Evolutionary conservation across 1,284 basidiomycete genomes (phyloP).

Genomic region (Trichosporon ovoides): DNA sequence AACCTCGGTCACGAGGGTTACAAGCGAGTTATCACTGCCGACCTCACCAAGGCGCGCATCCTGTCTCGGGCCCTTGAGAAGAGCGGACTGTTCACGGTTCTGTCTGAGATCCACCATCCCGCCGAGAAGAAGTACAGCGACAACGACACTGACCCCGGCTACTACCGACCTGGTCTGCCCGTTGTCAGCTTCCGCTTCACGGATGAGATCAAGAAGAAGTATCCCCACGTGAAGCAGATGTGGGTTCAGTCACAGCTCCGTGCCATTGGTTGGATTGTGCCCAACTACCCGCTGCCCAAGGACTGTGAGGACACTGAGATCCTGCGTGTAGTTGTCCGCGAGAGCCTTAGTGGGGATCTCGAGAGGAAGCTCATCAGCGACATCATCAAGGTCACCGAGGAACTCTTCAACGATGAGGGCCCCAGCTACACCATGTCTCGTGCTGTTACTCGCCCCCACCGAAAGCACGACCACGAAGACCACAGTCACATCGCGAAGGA

Average conservation of each 20-base stretch:
- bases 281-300: constrained; percentile 75
- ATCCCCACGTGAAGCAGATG: constrained; percentile 73
- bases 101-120: constrained; percentile 51
- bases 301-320: constrained; percentile 65
- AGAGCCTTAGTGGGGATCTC: constrained; percentile 52
- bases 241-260: constrained; percentile 66
- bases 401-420: neutral
- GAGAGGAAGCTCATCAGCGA: constrained; percentile 39
- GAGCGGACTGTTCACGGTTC: constrained; percentile 63
- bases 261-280: constrained; percentile 62
- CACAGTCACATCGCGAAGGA: too few relatives aligned
- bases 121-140: constrained; percentile 23
- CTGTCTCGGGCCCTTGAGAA: constrained; percentile 80
- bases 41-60: constrained; percentile 77
- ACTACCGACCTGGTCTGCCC: constrained; percentile 60
- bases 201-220: constrained; percentile 62
- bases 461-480: neutral
- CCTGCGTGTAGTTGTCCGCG: constrained; percentile 77
- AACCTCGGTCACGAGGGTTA: constrained; percentile 77
- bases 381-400: constrained; percentile 28
- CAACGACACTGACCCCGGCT: constrained; percentile 29
- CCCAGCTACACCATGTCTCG: constrained; percentile 2
- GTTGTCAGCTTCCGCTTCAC: constrained; percentile 90
- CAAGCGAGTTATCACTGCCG: constrained; percentile 60
- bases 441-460: neutral